Base-by-base conservation (phyloP, 108 stramenopile genomes). In the Nitzschia putrida region DNA sequence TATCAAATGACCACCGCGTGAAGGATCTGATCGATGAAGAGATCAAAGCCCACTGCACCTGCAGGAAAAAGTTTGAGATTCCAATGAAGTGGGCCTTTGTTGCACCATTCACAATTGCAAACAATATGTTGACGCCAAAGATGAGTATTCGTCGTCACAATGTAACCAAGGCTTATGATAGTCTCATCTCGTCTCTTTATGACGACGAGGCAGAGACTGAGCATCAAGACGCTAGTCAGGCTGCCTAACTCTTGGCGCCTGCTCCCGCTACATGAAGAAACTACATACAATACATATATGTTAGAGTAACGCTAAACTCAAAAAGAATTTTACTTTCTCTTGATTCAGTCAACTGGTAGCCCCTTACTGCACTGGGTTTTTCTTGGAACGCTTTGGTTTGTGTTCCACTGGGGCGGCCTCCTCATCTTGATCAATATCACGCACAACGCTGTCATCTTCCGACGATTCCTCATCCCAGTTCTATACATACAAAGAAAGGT, bases 121-220 rank as follows among this genome's bases (percentile, higher is more conserved):
- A 94, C 55, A 79, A 83, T 25, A 97, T 97, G 95, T 58, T 94
- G 37, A 98, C 95, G 11, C 96, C 97, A 24, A 98, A 98, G 76
- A 90, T 97, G 91, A 82, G 82, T 37, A 83, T 97, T 73, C 84
- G 95, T 61, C 68, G 98, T 22, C 93, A 96, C 79, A 84, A 89
- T 65, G 91, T 97, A 11, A 78, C 96, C 69, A 79, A 90, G 63
- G 80, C 83, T 21, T 95, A 97, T 66, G 69, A 82, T 25, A 89
- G 85, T 41, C 53, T 88, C 16, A 86, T 97, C 42, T 51, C 72
- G 6, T 73, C 50, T 2, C 55, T 97, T 66, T 97, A 97, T 74
- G 86, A 75, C 21, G 74, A 87, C 34, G 76, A 85, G 44, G 29
- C 3, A 34, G 29, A 34, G 29, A 34, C 29, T 34, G 29, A 34